Percentiles rank a stretch among this genome's conserved stretches.
phyloP scores from a whole-genome alignment of 2,329 filamentous ascomycete genomes.

The Didymella segeticola region DNA sequence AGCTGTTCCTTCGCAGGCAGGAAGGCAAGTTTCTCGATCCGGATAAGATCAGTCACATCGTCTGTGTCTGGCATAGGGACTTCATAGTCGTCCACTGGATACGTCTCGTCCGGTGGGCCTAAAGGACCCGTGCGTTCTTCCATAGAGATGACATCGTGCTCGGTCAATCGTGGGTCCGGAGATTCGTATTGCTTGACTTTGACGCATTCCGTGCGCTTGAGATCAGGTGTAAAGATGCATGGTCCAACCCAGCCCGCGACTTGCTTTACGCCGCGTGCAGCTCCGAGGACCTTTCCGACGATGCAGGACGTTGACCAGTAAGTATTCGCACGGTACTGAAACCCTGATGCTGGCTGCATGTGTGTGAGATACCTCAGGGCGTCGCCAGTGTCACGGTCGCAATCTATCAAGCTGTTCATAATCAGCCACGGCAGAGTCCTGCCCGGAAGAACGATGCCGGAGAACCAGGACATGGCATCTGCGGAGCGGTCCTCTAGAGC shows the following conservation, averaged over 20 bases:
- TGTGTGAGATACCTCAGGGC: slow-evolving; percentile 72
- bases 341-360: slow-evolving; percentile 72
- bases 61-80: slow-evolving; percentile 65
- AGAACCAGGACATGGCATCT: slow-evolving; percentile 79
- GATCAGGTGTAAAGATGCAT: slow-evolving; percentile 70
- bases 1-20: slow-evolving; percentile 54
- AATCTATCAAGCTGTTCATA: slow-evolving; percentile 79
- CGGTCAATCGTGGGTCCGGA: slow-evolving; percentile 60
- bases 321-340: slow-evolving; percentile 78
- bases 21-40: slow-evolving; percentile 72
- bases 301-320: slow-evolving; percentile 78
- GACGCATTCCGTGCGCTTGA: slow-evolving; percentile 73
- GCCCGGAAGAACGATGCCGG: slow-evolving; percentile 74
- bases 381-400: slow-evolving; percentile 72
- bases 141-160: slow-evolving; percentile 70
- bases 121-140: slow-evolving; percentile 71
- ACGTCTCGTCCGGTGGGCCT: slow-evolving; percentile 66
- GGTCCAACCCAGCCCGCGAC: slow-evolving; percentile 79
- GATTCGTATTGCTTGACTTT: slow-evolving; percentile 68
- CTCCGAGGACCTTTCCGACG: slow-evolving; percentile 73
- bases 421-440: slow-evolving; percentile 74
- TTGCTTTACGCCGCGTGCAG: slow-evolving; percentile 71
- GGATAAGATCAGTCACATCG: slow-evolving; percentile 68
- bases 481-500: slow-evolving; percentile 67
- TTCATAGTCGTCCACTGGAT: slow-evolving; percentile 72